Evolutionary conservation across 441 rosid species (phyloP).

Genomic region (Populus hybrid): DNA sequence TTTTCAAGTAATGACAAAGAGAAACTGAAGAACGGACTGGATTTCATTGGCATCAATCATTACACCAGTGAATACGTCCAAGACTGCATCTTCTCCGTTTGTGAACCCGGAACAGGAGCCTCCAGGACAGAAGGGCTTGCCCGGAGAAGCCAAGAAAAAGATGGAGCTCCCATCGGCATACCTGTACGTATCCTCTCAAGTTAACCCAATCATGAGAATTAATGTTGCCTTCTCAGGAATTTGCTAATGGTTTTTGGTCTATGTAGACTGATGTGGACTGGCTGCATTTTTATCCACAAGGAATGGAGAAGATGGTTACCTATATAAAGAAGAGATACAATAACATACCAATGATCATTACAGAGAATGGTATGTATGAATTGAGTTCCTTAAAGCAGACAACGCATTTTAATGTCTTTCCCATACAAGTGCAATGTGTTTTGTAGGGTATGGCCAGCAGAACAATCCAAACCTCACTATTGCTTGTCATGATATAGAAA

Average conservation of each 20-base stretch:
- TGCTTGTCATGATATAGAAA: slow-evolving; percentile 40
- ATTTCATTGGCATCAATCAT: slow-evolving; percentile 72
- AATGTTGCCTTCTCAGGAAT: background rate
- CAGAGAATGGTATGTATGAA: slow-evolving; percentile 27
- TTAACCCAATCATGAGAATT: no score
- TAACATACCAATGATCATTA: slow-evolving; percentile 26
- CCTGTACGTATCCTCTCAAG: slow-evolving; percentile 31
- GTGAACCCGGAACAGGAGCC: slow-evolving; percentile 51
- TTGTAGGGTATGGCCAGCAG: slow-evolving; percentile 46
- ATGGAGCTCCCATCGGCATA: slow-evolving; percentile 48
- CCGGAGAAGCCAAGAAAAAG: slow-evolving; percentile 24
- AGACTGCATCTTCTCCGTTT: slow-evolving; percentile 50
- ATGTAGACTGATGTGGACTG: slow-evolving; percentile 22
- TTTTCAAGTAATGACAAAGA: slow-evolving; percentile 43
- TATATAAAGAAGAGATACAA: slow-evolving; percentile 27
- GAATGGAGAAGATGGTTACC: slow-evolving; percentile 24
- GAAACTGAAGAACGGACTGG: slow-evolving; percentile 40
- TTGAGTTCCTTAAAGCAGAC: background rate
- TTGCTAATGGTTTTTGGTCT: background rate
- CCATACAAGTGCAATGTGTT: background rate
- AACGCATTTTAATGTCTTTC: background rate
- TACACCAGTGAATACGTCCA: slow-evolving; percentile 52
- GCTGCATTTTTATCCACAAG: slow-evolving; percentile 25
- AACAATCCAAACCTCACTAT: slow-evolving; percentile 26
- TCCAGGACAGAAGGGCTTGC: slow-evolving; percentile 55